Base-by-base conservation (phyloP, 1,139 yeast genomes). In the Saccharomycopsis hybrid region DNA sequence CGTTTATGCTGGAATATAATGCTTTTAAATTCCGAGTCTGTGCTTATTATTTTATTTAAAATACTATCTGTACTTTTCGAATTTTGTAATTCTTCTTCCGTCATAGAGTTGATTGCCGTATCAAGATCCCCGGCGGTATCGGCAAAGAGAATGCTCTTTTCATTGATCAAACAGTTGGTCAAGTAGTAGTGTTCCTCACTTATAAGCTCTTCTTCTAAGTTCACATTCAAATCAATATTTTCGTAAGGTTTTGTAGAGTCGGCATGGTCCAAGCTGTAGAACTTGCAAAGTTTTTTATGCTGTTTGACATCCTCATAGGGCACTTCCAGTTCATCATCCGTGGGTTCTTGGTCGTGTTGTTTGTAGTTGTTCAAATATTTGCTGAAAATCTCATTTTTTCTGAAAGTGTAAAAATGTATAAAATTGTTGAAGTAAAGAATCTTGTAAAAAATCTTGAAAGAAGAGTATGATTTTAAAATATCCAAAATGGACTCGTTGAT, bases 391-490 rank as follows among this genome's bases (percentile, higher is more conserved):
- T 31, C 45, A n/a, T 41, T 36, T 24, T 39, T 44, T 31, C 47
- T 33, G 4, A 24, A 24, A 11, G 31, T 24, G 36, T 45, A 44
- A 37, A 51, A 48, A 9, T 38, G 13, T 13, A 42, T 31, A 33
- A 51, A 46, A 27, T 46, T 44, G 33, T 53, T 53, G 44, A 53
- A 53, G 30, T 53, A 53, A 5, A 53, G 31, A 25, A 53, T 53
- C 35, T 51, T 53, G 42, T 48, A 53, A 31, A 53, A 53, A 5
- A 53, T 50, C 30, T 48, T 51, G 37, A 53, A 53, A 8, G 54
- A 46, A 11, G 49, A 41, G 31, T 51, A 53, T 5, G 32, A 13
- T 27, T 32, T 46, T 11, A 53, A 40, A 9, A 47, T 46, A 31
- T 48, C 52, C 7, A 51, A 37, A 3, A 47, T 39, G 9, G 54